Evolutionary conservation across 306 rosid species (phyloP), one percentile per base, ranked within the genome.

Genomic region (Prunus armeniaca): DNA sequence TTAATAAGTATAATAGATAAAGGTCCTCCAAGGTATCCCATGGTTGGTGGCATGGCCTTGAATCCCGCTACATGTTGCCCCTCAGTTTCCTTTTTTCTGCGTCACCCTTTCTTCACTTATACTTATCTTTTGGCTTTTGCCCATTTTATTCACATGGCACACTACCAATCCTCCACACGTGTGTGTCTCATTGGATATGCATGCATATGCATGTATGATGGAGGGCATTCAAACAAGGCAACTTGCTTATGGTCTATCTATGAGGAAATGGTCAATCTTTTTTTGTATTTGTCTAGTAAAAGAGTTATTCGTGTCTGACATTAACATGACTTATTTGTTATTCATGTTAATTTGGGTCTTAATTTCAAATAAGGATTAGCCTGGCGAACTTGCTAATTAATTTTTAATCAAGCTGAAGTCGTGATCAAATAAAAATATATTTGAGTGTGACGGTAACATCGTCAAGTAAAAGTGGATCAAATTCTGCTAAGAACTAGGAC

Each of bases 1-100:
- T 20, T 20, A 45, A 2, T 4, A 2, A 20, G 27, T 22, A 67
- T 12, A 5, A 54, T 56, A 10, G 17, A 24, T 24, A 24, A 58
- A 24, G 64, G 2, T 12, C 3, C 18, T 24, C 34, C 19, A 5
- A 3, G 3, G 15, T 14, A 47, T 56, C 20, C 12, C 20, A 12
- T 20, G 66, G 52, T 72, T 72, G 51, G 65, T 72, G 52, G 38
- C 54, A 72, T 71, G 76, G 54, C 76, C 76, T 55, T 55, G 32
- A 54, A 72, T 55, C 65, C 76, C 54, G 65, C 28, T 20, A n/a
- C 28, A 2, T 70, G 62, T 18, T 30, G 27, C 22, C 57, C 69
- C 50, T 8, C n/a, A 51, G 34, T 19, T n/a, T 6, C 12, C 24
- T 7, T n/a, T 22, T 14, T 24, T 17, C 12, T 4, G n/a, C n/a